Conservation (phyloP, 2,329 filamentous ascomycete genomes). For the Berkeleyomyces basicola region DNA sequence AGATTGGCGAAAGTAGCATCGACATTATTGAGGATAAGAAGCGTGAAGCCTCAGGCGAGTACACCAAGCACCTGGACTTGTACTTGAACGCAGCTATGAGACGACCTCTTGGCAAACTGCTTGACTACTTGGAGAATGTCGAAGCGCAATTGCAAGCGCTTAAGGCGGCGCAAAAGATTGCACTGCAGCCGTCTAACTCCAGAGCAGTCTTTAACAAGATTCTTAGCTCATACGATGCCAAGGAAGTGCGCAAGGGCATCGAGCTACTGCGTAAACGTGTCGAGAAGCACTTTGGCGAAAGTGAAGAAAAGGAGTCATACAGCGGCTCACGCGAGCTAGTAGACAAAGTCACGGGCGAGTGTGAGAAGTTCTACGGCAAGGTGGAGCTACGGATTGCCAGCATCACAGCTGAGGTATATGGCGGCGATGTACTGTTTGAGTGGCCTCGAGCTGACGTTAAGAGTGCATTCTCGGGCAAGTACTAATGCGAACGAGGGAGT, state of each 20-base stretch:
- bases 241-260: constrained; percentile 78
- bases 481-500: neutral
- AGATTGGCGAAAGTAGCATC: constrained; percentile 57
- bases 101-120: constrained; percentile 71
- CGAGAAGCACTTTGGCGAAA: constrained; percentile 93
- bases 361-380: constrained; percentile 44
- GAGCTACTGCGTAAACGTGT: constrained; percentile 78
- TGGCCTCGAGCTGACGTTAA: constrained; percentile 50
- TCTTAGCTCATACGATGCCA: constrained; percentile 60
- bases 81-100: constrained; percentile 83
- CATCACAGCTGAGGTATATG: constrained; percentile 45
- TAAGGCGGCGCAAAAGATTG: constrained; percentile 46
- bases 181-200: constrained; percentile 66
- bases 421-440: constrained; percentile 47
- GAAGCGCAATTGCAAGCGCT: constrained; percentile 52
- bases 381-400: constrained; percentile 44
- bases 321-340: constrained; percentile 43
- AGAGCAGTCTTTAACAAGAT: constrained; percentile 76
- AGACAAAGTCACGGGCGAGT: constrained; percentile 39
- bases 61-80: constrained; percentile 70
- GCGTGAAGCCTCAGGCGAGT: constrained; percentile 58
- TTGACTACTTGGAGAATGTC: constrained; percentile 83
- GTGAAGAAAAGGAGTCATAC: constrained; percentile 68
- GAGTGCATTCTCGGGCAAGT: constrained; percentile 31
- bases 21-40: constrained; percentile 72